These are phyloP conservation scores for Earliella scabrosa DNA, from an alignment of 1,284 basidiomycete genomes.

Conservation along the genomic window DNA sequence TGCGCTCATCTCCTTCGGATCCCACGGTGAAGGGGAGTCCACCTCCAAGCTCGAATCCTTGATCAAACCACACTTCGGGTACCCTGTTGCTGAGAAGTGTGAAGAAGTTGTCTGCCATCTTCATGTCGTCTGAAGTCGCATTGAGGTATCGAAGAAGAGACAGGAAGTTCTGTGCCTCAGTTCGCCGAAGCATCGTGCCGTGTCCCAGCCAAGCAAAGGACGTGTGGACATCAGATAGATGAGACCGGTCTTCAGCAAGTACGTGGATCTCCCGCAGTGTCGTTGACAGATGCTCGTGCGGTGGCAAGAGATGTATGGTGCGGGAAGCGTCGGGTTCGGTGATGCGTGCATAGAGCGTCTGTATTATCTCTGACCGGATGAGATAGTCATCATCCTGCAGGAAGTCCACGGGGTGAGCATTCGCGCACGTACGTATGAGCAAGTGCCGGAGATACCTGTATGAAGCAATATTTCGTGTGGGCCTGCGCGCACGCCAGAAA, in stretches of 20 bases:
- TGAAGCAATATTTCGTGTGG: conserved; percentile 60
- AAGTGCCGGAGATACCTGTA: conserved; percentile 48
- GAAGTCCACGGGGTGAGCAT: background rate
- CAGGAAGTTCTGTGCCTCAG: conserved; percentile 52
- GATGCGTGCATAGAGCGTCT: conserved; percentile 49
- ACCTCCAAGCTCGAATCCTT: conserved; percentile 61
- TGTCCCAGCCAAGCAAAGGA: conserved; percentile 72
- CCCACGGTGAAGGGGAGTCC: conserved; percentile 68
- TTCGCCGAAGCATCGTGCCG: conserved; percentile 56
- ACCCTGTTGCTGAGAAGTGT: conserved; percentile 57
- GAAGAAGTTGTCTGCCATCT: conserved; percentile 77
- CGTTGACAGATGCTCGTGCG: conserved; percentile 63
- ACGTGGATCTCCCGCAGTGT: conserved; percentile 32
- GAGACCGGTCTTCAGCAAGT: conserved; percentile 10
- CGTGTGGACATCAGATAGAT: conserved; percentile 47
- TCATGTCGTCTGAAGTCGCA: conserved; percentile 51
- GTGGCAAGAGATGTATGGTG: conserved; percentile 59
- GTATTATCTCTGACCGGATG: conserved; percentile 58
- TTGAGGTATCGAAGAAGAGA: conserved; percentile 48
- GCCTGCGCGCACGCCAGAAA: conserved; percentile 62
- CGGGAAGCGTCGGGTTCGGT: conserved; percentile 26
- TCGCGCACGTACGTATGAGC: background rate
- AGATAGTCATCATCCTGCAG: conserved; percentile 72
- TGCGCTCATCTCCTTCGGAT: conserved; percentile 57
- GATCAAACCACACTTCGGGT: conserved; percentile 63